Base-by-base conservation (phyloP, 768 basidiomycete species). In the Trametes punicea region DNA sequence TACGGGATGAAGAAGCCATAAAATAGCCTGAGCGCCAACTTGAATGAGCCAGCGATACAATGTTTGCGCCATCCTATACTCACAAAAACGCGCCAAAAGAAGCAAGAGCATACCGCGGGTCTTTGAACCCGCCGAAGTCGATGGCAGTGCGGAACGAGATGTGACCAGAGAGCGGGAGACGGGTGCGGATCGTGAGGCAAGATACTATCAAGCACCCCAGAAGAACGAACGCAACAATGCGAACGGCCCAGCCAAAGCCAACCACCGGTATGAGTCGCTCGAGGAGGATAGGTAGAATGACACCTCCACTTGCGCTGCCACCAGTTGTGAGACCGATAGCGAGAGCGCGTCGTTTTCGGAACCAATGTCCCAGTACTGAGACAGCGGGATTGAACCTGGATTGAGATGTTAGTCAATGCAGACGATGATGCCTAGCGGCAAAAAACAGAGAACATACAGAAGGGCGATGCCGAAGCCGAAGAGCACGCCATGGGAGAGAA, bases 201-300 rank as follows among this genome's bases (percentile, higher is more conserved):
- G 70, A 57, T 4, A 67, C 48, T 27, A 55, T 34, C 6, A 68
- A 61, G 51, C 65, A 67, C 1, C 38, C 64, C 13, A 71, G 62
- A 10, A 62, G 66, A 11, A 71, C 45, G 49, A 73, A 69, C 27
- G 61, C 69, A 10, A 63, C 56, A 18, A 65, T 61, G 40, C 71
- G 66, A 7, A 69, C 65, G 9, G 70, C 69, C 70, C 70, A 71
- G 2, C 57, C 57, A 46, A 70, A 70, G 5, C 67, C 68, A 38
- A 69, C 39, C 13, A 33, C 36, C 7, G 60, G 50, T 27, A 68
- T 62, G 46, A 82, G 68, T 52, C 77, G 77, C 59, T 81, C 79
- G 3, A 82, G 71, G 55, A 83, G 69, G 39, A 82, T 72, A 4
- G 82, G 82, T 59, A 78, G 79, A 11, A 81, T 48, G 47, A 79